Conservation (phyloP, 345 rosid species). For the Xanthoceras sorbifolium region DNA sequence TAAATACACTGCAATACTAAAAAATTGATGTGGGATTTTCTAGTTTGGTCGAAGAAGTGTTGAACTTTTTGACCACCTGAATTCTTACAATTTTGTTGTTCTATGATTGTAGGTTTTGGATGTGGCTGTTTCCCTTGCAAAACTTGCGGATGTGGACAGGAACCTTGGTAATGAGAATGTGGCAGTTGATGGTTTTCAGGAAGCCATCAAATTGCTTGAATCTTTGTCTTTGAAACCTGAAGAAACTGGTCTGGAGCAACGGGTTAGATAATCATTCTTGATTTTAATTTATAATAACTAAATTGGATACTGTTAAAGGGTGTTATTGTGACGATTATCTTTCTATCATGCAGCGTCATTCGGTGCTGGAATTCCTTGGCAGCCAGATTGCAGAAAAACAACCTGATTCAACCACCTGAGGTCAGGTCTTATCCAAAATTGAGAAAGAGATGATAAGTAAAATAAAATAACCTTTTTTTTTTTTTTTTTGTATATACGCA, state of each 20-base stretch:
- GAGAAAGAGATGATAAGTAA: background rate
- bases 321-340: constrained; percentile 5
- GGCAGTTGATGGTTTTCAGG: constrained; percentile 71
- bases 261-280: constrained; percentile 47
- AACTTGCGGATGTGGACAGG: constrained; percentile 91
- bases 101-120: constrained; percentile 51
- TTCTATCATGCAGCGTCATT: constrained; percentile 56
- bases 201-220: constrained; percentile 78
- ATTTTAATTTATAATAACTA: background rate
- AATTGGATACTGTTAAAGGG: constrained; percentile 6
- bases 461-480: constrained; percentile 9
- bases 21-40: background rate
- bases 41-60: background rate
- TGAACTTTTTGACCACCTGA: background rate
- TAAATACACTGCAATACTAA: background rate
- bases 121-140: constrained; percentile 89
- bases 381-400: constrained; percentile 64
- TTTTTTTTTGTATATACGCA: constrained; percentile 15
- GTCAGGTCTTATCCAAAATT: background rate
- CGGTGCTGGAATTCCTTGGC: constrained; percentile 79
- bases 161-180: constrained; percentile 63
- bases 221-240: constrained; percentile 64
- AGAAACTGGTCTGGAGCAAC: constrained; percentile 70
- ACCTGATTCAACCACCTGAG: constrained; percentile 27
- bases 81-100: background rate